These are phyloP conservation scores for Magnolia sinica DNA, from an alignment of 164 flowering plant species.

Conservation along the genomic window DNA sequence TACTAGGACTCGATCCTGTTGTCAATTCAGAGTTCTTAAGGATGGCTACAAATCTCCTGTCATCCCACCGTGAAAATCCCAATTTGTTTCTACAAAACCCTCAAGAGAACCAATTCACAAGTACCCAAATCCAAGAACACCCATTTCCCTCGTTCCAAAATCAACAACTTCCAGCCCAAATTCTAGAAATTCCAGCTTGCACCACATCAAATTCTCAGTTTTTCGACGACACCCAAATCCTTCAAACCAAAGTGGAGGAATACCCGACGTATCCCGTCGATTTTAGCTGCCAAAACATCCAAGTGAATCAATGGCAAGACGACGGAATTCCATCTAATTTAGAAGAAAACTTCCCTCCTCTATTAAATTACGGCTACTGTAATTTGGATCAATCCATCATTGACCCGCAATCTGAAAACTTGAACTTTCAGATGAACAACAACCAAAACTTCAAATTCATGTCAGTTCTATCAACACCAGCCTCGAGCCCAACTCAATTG, in stretches of 20 bases:
- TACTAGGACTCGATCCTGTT: conserved; percentile 48
- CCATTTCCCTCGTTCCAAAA: conserved; percentile 20
- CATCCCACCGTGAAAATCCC: conserved; percentile 30
- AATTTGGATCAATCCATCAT: conserved; percentile 22
- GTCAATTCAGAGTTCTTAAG: conserved; percentile 58
- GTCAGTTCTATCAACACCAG: conserved; percentile 52
- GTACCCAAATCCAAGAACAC: conserved; percentile 21
- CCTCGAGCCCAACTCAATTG: conserved; percentile 48
- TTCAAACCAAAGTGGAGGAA: conserved; percentile 35
- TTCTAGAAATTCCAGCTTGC: conserved; percentile 25
- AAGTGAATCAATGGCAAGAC: conserved; percentile 33
- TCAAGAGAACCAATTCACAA: conserved; percentile 24
- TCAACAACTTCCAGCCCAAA: conserved; percentile 21
- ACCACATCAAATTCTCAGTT: conserved; percentile 23
- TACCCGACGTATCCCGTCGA: conserved; percentile 20
- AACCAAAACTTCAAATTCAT: conserved; percentile 17
- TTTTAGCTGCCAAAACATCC: conserved; percentile 22
- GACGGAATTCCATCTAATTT: conserved; percentile 18
- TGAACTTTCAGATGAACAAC: conserved; percentile 25
- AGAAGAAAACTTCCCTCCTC: conserved; percentile 18
- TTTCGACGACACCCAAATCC: conserved; percentile 26
- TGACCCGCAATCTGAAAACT: conserved; percentile 22
- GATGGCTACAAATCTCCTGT: conserved; percentile 46
- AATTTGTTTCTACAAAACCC: conserved; percentile 12
- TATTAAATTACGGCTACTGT: conserved; percentile 13